Evolutionary conservation across 768 basidiomycete species (phyloP).

Genomic region (Ramaria sp.): DNA sequence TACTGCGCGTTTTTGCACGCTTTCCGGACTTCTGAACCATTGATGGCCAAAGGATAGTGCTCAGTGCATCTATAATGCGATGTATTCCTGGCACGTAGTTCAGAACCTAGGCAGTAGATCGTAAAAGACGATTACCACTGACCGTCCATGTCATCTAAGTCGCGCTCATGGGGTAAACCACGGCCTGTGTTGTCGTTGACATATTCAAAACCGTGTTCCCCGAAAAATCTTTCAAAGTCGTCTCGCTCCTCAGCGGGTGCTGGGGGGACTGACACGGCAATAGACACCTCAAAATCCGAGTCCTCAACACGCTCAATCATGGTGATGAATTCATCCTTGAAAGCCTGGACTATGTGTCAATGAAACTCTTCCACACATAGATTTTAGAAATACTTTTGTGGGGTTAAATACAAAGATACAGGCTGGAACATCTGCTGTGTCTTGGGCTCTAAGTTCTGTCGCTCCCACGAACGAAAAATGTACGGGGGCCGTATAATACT

Average conservation of each 20-base stretch:
- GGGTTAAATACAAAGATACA: constrained; percentile 54
- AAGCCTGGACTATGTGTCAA: background rate
- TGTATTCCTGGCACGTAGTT: constrained; percentile 33
- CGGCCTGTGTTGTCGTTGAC: constrained; percentile 22
- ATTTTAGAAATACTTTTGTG: constrained; percentile 41
- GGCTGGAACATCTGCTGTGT: constrained; percentile 48
- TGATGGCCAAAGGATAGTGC: constrained; percentile 85
- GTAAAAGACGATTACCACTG: background rate
- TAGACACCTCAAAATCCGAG: constrained; percentile 57
- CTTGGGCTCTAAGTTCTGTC: constrained; percentile 30
- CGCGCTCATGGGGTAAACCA: background rate
- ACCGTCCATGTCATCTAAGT: constrained; percentile 1
- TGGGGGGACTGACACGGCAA: constrained; percentile 46
- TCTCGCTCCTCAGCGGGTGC: constrained; percentile 31
- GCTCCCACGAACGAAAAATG: constrained; percentile 49
- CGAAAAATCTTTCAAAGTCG: constrained; percentile 49
- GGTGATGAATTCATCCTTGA: constrained; percentile 32
- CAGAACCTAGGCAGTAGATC: background rate
- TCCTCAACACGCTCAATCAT: constrained; percentile 36
- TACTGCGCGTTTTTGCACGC: constrained; percentile 2
- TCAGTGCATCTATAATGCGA: constrained; percentile 67
- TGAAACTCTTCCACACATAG: no score
- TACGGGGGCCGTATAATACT: constrained; percentile 59
- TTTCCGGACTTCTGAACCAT: constrained; percentile 38
- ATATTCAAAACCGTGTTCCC: constrained; percentile 69